A percentile compares a stretch with the other conserved stretches of the same genome.
phyloP scores from a whole-genome alignment of 2,329 filamentous ascomycete species.

The Xenoacremonium recifei region DNA sequence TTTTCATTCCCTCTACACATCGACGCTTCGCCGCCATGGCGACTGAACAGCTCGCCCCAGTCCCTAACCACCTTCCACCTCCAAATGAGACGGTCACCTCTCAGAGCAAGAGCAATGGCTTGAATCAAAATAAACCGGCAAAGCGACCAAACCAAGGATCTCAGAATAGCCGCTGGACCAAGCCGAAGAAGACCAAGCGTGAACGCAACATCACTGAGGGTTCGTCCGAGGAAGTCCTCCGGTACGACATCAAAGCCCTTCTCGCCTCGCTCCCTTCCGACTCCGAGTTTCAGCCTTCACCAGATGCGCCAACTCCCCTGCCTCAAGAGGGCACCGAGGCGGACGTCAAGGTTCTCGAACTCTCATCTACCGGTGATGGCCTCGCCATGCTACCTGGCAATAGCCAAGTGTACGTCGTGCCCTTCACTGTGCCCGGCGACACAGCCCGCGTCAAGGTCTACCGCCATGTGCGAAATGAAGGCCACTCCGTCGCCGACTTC shows the following conservation, averaged over 20 bases:
- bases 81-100: neutral
- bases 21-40: slow-evolving; percentile 25
- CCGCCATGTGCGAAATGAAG: slow-evolving; percentile 63
- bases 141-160: slow-evolving; percentile 22
- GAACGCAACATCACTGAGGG: slow-evolving; percentile 61
- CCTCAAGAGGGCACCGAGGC: slow-evolving; percentile 72
- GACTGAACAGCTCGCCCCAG: slow-evolving; percentile 13
- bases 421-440: slow-evolving; percentile 87
- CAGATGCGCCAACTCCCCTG: slow-evolving; percentile 38
- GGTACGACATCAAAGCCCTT: slow-evolving; percentile 59
- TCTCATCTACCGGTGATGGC: slow-evolving; percentile 92
- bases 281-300: slow-evolving; percentile 23
- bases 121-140: slow-evolving; percentile 4
- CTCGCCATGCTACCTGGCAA: slow-evolving; percentile 70
- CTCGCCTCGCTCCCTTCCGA: slow-evolving; percentile 40
- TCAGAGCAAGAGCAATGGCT: neutral
- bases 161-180: slow-evolving; percentile 25
- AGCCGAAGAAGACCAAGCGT: slow-evolving; percentile 55
- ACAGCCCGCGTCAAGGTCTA: slow-evolving; percentile 74
- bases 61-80: no score
- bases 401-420: slow-evolving; percentile 74
- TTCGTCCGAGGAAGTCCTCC: slow-evolving; percentile 65
- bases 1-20: slow-evolving; percentile 4
- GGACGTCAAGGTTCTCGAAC: slow-evolving; percentile 74
- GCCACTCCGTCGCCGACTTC: slow-evolving; percentile 79